Base-by-base conservation (phyloP, 768 basidiomycete species). In the Pulveroboletus sp. region DNA sequence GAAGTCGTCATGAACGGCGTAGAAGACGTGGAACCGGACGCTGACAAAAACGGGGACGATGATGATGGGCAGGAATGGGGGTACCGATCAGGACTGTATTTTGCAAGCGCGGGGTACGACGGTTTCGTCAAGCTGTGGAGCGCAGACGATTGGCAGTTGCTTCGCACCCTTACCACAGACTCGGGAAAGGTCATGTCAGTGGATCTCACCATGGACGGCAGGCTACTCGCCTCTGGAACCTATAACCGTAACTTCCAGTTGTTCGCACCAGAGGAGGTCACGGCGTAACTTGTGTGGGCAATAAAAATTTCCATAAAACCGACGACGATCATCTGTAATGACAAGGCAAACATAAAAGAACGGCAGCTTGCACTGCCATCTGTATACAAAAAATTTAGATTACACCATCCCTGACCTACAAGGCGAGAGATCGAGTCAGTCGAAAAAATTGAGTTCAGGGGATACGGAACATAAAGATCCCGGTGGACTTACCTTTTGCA, bases 111-210 rank as follows among this genome's bases (percentile, higher is more conserved):
- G 4, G 94, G 97, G 4, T 98, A 97, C 66, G 97, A 99, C 63
- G 92, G 93, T 5, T 81, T 87, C 49, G 90, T 99, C 63, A 94
- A 97, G 67, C 62, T 99, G 47, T 99, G 97, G 97, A 90, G 87
- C 61, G 90, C 94, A 40, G 97, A 98, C 64, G 97, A 99, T 62
- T 99, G 97, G 97, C 93, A 92, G 60, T 72, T 94, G 37, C 76
- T 97, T 43, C 80, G 85, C 53, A 88, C 88, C 37, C 75, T 99
- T 49, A 84, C 92, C 43, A 94, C 93, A 19, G 95, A 98, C 63
- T 86, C 88, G 23, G 93, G 94, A n/a, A 98, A 97, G 69, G 94
- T 97, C 51, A 99, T 98, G 97, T 91, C 90, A 7, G 94, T 97
- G 10, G 97, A 99, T 65, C 76, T 98, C 19, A 83, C 85, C 23